Conservation (phyloP, 1,284 basidiomycete genomes). For the Paramarasmius palmivorus region DNA sequence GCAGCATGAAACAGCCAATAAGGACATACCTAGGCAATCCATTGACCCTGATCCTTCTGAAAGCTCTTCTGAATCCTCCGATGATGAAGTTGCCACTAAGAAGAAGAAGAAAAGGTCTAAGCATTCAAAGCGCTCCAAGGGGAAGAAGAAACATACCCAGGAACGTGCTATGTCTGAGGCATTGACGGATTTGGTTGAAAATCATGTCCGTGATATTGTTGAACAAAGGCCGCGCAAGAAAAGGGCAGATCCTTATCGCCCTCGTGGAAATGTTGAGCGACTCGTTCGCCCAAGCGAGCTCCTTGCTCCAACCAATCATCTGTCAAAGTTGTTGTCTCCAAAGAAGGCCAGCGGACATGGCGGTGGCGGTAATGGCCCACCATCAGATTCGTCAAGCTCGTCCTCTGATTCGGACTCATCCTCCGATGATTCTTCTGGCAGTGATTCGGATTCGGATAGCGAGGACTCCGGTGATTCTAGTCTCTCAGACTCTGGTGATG, state of each 20-base stretch:
- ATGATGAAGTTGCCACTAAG: background rate
- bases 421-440: background rate
- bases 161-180: conserved; percentile 8
- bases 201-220: conserved; percentile 7
- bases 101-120: background rate
- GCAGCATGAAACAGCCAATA: too few species aligned
- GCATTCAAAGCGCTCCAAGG: background rate
- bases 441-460: background rate
- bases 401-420: too few species aligned
- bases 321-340: conserved; percentile 3
- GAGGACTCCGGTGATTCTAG: too few species aligned
- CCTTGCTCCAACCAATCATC: conserved; percentile 9
- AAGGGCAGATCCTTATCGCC: background rate
- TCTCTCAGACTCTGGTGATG: too few species aligned
- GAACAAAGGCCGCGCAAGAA: conserved; percentile 3
- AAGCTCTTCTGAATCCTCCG: background rate
- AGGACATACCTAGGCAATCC: too few species aligned
- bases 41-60: too few species aligned
- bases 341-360: background rate
- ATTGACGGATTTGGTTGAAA: conserved; percentile 4
- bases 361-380: background rate
- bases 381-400: conserved; percentile 7
- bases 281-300: conserved; percentile 5
- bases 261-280: background rate
- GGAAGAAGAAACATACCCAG: background rate